A percentile compares a stretch with the other conserved stretches of the same genome.
Evolutionary conservation across 805 yeast species (phyloP).

Genomic region (Wickerhamiella azymoides): DNA sequence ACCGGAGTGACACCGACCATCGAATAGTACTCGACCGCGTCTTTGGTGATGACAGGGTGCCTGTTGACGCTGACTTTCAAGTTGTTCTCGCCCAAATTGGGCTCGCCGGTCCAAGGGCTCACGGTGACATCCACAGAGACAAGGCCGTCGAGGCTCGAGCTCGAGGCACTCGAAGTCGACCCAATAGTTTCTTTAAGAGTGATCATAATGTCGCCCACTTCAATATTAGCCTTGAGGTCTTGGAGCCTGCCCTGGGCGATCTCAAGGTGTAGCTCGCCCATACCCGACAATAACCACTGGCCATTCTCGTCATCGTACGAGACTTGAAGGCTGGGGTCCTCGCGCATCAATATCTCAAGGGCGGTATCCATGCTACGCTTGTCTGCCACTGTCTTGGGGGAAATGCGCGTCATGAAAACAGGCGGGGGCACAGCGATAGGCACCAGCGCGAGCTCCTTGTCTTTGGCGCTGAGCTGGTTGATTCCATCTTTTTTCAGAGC

Average conservation of each 20-base stretch:
- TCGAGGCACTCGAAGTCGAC: background rate
- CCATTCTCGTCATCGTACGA: slow-evolving; percentile 69
- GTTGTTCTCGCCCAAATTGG: slow-evolving; percentile 6
- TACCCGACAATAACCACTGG: slow-evolving; percentile 79
- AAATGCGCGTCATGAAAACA: slow-evolving; percentile 72
- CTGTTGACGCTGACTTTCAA: slow-evolving; percentile 2
- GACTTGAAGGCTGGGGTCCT: slow-evolving; percentile 78
- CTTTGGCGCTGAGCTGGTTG: slow-evolving; percentile 33
- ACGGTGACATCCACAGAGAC: slow-evolving; percentile 8
- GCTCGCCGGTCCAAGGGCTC: slow-evolving; percentile 4
- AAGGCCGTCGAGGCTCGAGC: slow-evolving; percentile 19
- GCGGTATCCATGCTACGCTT: slow-evolving; percentile 59
- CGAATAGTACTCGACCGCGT: slow-evolving; percentile 21
- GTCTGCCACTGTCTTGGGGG: slow-evolving; percentile 76
- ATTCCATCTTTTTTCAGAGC: slow-evolving; percentile 38
- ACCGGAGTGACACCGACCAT: slow-evolving; percentile 27
- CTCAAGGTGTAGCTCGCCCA: slow-evolving; percentile 95
- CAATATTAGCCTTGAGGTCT: slow-evolving; percentile 71
- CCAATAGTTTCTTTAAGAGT: slow-evolving; percentile 67
- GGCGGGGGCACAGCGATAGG: slow-evolving; percentile 88
- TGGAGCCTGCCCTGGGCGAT: slow-evolving; percentile 67
- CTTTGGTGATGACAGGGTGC: slow-evolving; percentile 20
- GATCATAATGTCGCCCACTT: slow-evolving; percentile 72
- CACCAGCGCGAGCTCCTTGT: slow-evolving; percentile 36
- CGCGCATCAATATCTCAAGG: slow-evolving; percentile 51